Evolutionary conservation across 1,284 basidiomycete species (phyloP), one percentile per base, ranked within the genome.

Genomic region (Cystobasidiaceae sp.): DNA sequence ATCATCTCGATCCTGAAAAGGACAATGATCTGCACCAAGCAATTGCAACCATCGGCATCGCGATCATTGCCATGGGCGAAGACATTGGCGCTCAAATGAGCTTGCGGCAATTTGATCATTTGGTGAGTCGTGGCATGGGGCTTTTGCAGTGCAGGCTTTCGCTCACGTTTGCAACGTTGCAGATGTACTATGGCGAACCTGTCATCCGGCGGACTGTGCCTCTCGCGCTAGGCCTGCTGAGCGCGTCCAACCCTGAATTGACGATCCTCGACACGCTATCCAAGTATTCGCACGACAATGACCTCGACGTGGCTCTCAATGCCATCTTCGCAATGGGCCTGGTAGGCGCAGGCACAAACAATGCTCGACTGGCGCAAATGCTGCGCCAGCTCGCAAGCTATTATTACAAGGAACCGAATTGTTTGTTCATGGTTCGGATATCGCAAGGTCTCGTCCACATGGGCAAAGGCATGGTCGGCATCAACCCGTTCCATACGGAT

Each of bases 101-200:
- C 3, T 78, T 96, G 69, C 81, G 93, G 72, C 90, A 93, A 74
- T 93, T 97, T 81, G 93, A 94, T 77, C 93, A 97, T 75, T 80
- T 96, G 65, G 90, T 93, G 71, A 71, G 85, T 79, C 8, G 15
- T 33, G 9, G 51, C 23, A 48, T 6, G 13, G 4, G 6, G 34
- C 19, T 21, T 7, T 58, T 43, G 3, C 21, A 1, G 4, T 27
- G 8, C 13, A 17, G 30, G 17, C n/a, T 17, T 15, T 15, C n/a
- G n/a, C n/a, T n/a, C n/a, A n/a, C n/a, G n/a, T n/a, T n/a, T n/a
- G n/a, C n/a, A n/a, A n/a, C n/a, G n/a, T 41, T 2, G 13, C 69
- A 93, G 90, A 98, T 99, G 96, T 93, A 96, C 77, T 98, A 97
- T 72, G 96, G 96, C 67, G 93, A 97, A 74, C 90, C 93, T 1